phyloP scores from a whole-genome alignment of 345 rosid species.

The Salix koriyanagi region DNA sequence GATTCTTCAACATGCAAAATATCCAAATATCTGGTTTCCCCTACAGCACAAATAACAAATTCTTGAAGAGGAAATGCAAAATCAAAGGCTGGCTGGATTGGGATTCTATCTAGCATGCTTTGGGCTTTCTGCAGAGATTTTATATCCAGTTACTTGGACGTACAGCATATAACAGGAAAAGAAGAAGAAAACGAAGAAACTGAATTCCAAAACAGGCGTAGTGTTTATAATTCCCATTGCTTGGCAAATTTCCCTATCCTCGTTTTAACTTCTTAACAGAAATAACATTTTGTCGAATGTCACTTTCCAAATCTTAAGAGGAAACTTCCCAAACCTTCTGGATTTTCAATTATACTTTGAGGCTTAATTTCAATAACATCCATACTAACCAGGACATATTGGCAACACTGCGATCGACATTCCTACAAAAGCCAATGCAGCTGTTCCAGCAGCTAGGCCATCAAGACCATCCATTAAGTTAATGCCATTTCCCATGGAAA shows the following conservation, averaged over 20 bases:
- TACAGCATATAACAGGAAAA: neutral
- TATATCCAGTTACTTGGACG: too few relatives aligned
- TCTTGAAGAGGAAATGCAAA: neutral
- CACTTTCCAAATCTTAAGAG: neutral
- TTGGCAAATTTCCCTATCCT: too few relatives aligned
- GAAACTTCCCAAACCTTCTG: neutral
- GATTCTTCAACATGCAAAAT: too few relatives aligned
- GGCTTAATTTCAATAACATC: neutral
- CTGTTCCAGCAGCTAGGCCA: conserved; percentile 83
- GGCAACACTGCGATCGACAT: conserved; percentile 92
- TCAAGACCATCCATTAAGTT: conserved; percentile 76
- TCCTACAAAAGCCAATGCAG: conserved; percentile 76
- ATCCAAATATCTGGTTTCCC: neutral
- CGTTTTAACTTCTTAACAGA: too few relatives aligned
- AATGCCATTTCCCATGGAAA: conserved; percentile 78
- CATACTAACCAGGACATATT: conserved; percentile 71
- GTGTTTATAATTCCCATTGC: too few relatives aligned
- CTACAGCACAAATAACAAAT: neutral
- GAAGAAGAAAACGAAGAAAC: neutral
- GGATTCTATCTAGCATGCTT: neutral
- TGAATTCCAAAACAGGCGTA: neutral
- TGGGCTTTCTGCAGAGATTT: too few relatives aligned
- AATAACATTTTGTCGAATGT: neutral
- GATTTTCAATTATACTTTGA: neutral
- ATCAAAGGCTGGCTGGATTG: neutral